Base-by-base conservation (phyloP, 108 stramenopile genomes). In the Cyclostephanos tholiformis region DNA sequence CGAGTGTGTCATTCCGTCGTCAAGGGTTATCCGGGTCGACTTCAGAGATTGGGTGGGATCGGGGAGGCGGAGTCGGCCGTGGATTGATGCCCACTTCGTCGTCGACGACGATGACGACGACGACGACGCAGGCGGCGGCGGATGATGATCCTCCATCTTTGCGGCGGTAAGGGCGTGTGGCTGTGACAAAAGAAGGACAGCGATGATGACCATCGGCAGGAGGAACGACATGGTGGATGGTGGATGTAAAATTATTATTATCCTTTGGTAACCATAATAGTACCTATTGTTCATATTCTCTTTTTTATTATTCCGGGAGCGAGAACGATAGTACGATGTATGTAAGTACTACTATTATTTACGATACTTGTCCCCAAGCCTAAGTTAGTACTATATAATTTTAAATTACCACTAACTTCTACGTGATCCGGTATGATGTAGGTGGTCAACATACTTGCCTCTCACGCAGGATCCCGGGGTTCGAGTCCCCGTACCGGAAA, bases 21-120 rank as follows among this genome's bases (percentile, higher is more conserved):
- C 92, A 46, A 96, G 71, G 11, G 88, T 82, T 35, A 96, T 85
- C 43, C 78, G 80, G 11, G 90, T 90, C 14, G 83, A 82, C 62
- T 91, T 93, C 73, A 95, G 73, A 17, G 81, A 62, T 59, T 46
- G 39, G 32, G 74, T 41, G 51, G 78, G 76, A 56, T 83, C 78
- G 50, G 82, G 78, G 49, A 75, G 78, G 16, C 74, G 73, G 55
- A 83, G 82, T 25, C 82, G 78, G 57, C 82, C 82, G 44, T 41
- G 66, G 50, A 83, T 79, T n/a, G 67, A 59, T 16, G 16, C 13
- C 44, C 44, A 46, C 44, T 46, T 48, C 66, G 77, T n/a, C 61
- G 78, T 29, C 26, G 67, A 52, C 0, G 66, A 14, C 8, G 35
- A 36, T 14, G 68, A 9, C 8, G 56, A 43, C 14, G 68, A 38